A percentile compares a stretch with the other conserved stretches of the same genome.
These are phyloP conservation scores for Maudiozyma saulgeensis DNA, from an alignment of 805 yeast genomes.

Conservation along the genomic window DNA sequence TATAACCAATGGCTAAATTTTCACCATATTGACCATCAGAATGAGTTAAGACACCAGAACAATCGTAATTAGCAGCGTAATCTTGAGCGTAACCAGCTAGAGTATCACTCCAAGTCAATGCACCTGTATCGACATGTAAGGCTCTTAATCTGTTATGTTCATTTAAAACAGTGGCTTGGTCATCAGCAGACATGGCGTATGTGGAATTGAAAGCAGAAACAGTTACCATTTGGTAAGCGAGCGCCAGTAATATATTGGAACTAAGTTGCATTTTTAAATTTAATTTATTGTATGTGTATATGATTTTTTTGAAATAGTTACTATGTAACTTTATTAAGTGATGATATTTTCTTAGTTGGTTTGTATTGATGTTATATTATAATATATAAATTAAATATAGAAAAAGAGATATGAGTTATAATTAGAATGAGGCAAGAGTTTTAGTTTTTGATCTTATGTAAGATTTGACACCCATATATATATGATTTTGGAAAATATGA, in stretches of 20 bases:
- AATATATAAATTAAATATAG: too few species aligned
- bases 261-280: not conserved
- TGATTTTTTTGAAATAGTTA: not conserved
- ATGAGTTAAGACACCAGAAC: constrained; percentile 53
- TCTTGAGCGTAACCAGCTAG: constrained; percentile 40
- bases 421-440: too few species aligned
- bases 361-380: too few species aligned
- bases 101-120: constrained; percentile 40
- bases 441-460: too few species aligned
- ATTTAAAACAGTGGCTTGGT: not conserved
- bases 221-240: not conserved
- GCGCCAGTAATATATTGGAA: not conserved
- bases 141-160: constrained; percentile 45
- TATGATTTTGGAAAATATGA: too few species aligned
- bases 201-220: not conserved
- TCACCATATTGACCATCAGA: constrained; percentile 55
- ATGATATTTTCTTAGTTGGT: too few species aligned
- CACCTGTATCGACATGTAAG: constrained; percentile 15
- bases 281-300: not conserved
- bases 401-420: too few species aligned
- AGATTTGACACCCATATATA: too few species aligned
- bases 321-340: not conserved
- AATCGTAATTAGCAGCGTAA: constrained; percentile 40
- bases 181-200: constrained; percentile 3
- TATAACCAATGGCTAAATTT: constrained; percentile 60